A percentile compares a stretch with the other conserved stretches of the same genome.
Evolutionary conservation across 1,139 yeast genomes (phyloP).

Genomic region (Nadsonia starkeyi-henricii): DNA sequence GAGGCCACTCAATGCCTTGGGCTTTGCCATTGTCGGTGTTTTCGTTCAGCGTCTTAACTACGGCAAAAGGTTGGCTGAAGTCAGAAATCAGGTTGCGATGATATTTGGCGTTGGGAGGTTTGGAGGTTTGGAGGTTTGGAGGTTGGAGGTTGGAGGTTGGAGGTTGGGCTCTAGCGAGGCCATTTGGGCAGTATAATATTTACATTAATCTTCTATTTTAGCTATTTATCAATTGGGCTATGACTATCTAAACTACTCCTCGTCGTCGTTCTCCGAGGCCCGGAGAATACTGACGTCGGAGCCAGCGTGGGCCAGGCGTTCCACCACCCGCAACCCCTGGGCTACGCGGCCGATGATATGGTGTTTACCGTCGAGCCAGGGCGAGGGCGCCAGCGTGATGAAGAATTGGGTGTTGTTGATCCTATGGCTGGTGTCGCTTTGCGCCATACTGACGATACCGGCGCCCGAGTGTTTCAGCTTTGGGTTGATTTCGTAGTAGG

Average conservation of each 20-base stretch:
- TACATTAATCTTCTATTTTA: too few species aligned
- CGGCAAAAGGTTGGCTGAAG: too few species aligned
- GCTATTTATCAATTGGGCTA: too few species aligned
- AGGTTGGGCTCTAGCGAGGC: too few species aligned
- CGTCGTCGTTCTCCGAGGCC: not conserved
- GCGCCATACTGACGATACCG: slow-evolving; percentile 41
- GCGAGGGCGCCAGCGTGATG: slow-evolving; percentile 34
- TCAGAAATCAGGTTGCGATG: too few species aligned
- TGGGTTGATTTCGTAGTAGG: slow-evolving; percentile 20
- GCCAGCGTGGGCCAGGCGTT: slow-evolving; percentile 38
- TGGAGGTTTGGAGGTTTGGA: too few species aligned
- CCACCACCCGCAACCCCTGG: slow-evolving; percentile 38
- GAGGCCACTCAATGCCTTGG: slow-evolving; percentile 13
- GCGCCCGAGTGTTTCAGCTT: slow-evolving; percentile 38
- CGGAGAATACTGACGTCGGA: slow-evolving; percentile 14
- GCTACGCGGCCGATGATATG: slow-evolving; percentile 50
- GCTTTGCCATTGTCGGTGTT: too few species aligned
- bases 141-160: too few species aligned
- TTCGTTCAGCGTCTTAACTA: too few species aligned
- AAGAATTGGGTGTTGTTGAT: slow-evolving; percentile 32
- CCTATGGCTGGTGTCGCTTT: slow-evolving; percentile 21
- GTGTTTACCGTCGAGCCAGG: slow-evolving; percentile 34
- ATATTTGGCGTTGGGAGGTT: too few species aligned
- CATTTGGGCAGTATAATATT: too few species aligned
- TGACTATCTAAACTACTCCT: too few species aligned